Percentiles rank a stretch among this genome's conserved stretches.
Conservation (phyloP, 2,329 filamentous ascomycete species). For the Rutstroemia sp. region DNA sequence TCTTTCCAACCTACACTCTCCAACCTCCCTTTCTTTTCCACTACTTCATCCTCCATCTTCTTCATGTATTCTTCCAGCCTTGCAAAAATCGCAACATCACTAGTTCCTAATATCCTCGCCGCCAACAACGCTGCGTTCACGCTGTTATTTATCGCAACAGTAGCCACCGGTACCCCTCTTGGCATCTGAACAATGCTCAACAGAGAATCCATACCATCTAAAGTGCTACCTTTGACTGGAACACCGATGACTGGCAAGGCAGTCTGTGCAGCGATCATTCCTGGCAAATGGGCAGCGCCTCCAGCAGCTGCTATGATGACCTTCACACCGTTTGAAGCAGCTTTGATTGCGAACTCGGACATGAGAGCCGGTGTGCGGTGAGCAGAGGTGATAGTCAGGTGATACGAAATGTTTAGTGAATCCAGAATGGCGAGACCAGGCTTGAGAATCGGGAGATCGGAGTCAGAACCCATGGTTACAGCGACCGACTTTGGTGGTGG, state of each 20-base stretch:
- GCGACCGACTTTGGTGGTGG: slow-evolving; percentile 47
- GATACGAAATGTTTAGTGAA: slow-evolving; percentile 65
- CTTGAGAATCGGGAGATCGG: slow-evolving; percentile 67
- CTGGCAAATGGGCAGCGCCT: slow-evolving; percentile 49
- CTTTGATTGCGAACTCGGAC: slow-evolving; percentile 49
- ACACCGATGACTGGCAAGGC: slow-evolving; percentile 67
- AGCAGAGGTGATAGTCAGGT: slow-evolving; percentile 70
- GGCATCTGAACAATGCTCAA: slow-evolving; percentile 75
- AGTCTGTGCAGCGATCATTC: slow-evolving; percentile 10
- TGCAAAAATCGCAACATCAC: slow-evolving; percentile 46
- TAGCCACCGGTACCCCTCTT: slow-evolving; percentile 63
- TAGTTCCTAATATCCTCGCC: slow-evolving; percentile 56
- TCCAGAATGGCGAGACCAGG: slow-evolving; percentile 42
- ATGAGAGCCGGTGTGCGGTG: slow-evolving; percentile 68
- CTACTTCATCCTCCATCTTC: slow-evolving; percentile 57
- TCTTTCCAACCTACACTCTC: slow-evolving; percentile 47
- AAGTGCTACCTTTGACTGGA: slow-evolving; percentile 64
- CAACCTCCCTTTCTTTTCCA: slow-evolving; percentile 52
- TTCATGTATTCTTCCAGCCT: slow-evolving; percentile 54
- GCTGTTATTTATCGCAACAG: slow-evolving; percentile 73
- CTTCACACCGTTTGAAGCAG: slow-evolving; percentile 23
- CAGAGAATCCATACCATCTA: slow-evolving; percentile 53
- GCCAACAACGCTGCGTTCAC: slow-evolving; percentile 71
- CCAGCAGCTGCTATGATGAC: slow-evolving; percentile 53
- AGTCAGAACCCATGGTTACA: slow-evolving; percentile 74